Conservation (phyloP, 805 yeast species). For the Cephaloascus albidus region DNA sequence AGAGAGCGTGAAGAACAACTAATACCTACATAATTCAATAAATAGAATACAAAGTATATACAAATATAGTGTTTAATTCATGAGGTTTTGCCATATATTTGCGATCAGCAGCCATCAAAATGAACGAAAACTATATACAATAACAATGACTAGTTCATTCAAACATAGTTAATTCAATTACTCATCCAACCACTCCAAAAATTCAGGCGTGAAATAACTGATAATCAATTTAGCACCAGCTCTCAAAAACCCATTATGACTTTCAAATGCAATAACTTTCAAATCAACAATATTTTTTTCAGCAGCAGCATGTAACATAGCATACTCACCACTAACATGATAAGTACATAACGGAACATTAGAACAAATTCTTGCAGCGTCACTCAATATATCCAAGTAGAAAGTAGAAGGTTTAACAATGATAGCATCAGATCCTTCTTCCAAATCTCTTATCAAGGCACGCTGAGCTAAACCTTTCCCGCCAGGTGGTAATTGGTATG, state of each 20-base stretch:
- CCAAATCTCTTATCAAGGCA: constrained; percentile 76
- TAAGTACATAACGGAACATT: constrained; percentile 91
- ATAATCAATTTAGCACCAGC: constrained; percentile 94
- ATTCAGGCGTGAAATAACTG: constrained; percentile 91
- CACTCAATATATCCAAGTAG: constrained; percentile 83
- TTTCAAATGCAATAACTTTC: constrained; percentile 73
- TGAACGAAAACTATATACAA: too few relatives aligned
- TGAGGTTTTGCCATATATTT: too few relatives aligned
- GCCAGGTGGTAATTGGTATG: constrained; percentile 89
- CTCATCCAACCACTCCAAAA: constrained; percentile 76
- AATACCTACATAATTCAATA: too few relatives aligned
- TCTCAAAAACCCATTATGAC: constrained; percentile 84
- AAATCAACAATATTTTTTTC: constrained; percentile 89
- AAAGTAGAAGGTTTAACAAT: constrained; percentile 95
- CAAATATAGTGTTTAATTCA: too few relatives aligned
- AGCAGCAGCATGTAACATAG: constrained; percentile 98
- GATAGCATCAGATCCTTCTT: constrained; percentile 92
- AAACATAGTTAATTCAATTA: too few relatives aligned
- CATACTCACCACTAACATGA: constrained; percentile 95
- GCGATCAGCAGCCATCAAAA: too few relatives aligned
- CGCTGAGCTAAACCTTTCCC: constrained; percentile 92
- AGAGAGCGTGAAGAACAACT: too few relatives aligned
- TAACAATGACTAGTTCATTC: too few relatives aligned
- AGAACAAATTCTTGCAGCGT: constrained; percentile 72
- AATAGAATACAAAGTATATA: too few relatives aligned